A percentile compares a stretch with the other conserved stretches of the same genome.
These are phyloP conservation scores for Diplocarpon mali DNA, from an alignment of 2,329 filamentous ascomycete genomes.

Conservation along the genomic window DNA sequence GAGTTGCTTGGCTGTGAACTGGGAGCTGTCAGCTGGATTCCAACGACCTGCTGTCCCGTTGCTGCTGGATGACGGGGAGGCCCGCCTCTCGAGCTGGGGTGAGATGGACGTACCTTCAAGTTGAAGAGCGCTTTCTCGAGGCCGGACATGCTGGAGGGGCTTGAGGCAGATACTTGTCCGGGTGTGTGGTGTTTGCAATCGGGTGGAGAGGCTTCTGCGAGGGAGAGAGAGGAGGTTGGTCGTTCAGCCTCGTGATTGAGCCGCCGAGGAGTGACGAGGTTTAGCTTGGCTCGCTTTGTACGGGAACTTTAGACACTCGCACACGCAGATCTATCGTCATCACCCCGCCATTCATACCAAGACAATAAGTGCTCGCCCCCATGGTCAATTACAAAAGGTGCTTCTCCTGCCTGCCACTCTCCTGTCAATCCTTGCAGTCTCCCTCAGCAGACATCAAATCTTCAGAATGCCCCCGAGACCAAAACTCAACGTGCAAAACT, in stretches of 20 bases:
- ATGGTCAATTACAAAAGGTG: too few relatives aligned
- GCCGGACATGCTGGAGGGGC: constrained; percentile 40
- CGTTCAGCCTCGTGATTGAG: constrained; percentile 14
- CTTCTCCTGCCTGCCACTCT: too few relatives aligned
- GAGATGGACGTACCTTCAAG: constrained; percentile 38
- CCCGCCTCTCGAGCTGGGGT: constrained; percentile 4
- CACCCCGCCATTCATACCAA: constrained; percentile 11
- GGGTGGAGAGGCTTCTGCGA: constrained; percentile 1
- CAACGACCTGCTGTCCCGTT: neutral
- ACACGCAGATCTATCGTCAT: constrained; percentile 4
- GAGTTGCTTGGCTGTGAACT: constrained; percentile 52
- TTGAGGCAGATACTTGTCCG: neutral
- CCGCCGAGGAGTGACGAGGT: constrained; percentile 6
- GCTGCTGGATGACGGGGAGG: neutral
- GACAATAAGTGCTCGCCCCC: neutral
- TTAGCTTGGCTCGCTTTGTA: constrained; percentile 4
- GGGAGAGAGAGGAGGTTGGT: neutral
- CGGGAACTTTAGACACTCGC: constrained; percentile 7
- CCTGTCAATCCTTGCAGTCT: too few relatives aligned
- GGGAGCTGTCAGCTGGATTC: constrained; percentile 1
- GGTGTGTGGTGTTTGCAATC: neutral
- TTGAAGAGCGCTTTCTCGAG: constrained; percentile 52
- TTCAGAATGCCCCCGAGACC: constrained; percentile 30
- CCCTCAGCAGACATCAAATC: too few relatives aligned
- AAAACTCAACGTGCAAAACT: constrained; percentile 44